Evolutionary conservation across 768 basidiomycete genomes (phyloP), one percentile per base, ranked within the genome.

Genomic region (Mycena chlorophos): DNA sequence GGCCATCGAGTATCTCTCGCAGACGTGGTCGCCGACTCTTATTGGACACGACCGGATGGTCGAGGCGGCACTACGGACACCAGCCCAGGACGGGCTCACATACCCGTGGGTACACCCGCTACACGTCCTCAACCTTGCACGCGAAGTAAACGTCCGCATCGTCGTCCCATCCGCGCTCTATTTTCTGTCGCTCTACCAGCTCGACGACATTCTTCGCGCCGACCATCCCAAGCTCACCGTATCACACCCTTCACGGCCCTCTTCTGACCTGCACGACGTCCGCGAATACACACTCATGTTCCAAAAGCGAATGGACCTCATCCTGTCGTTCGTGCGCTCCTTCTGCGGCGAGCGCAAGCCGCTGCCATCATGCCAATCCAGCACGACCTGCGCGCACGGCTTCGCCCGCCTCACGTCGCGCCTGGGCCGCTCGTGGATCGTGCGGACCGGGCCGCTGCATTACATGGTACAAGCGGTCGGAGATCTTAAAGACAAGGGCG

Each of bases 51-150:
- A 85, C 56, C 68, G 69, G 20, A 84, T 84, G 81, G 75, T 84
- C 13, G 70, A 77, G 47, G 71, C 66, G 19, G 83, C 83, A 2
- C 60, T 83, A 25, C 68, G 61, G 23, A 67, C 79, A 3, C 78
- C 75, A 4, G 51, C 67, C 14, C 69, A 78, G 50, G 67, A 73
- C 58, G 72, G 77, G 52, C 66, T 80, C 37, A 76, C 79, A n/a
- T 84, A 80, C 60, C 83, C 83, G 16, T 82, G 77, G 55, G 79
- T 79, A 26, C 84, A 86, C 61, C 84, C 83, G 8, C 56, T 86
- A 25, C 80, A 81, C 60, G 76, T 83, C 29, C 74, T 85, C 50
- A 81, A 82, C 53, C 76, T 84, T 37, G 81, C 82, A 14, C 72
- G 76, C 45, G 80, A 82, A 63, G 75, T 74, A 14, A 73, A 83